phyloP scores from a whole-genome alignment of 768 basidiomycete genomes.

The Leucosporidium scottii region DNA sequence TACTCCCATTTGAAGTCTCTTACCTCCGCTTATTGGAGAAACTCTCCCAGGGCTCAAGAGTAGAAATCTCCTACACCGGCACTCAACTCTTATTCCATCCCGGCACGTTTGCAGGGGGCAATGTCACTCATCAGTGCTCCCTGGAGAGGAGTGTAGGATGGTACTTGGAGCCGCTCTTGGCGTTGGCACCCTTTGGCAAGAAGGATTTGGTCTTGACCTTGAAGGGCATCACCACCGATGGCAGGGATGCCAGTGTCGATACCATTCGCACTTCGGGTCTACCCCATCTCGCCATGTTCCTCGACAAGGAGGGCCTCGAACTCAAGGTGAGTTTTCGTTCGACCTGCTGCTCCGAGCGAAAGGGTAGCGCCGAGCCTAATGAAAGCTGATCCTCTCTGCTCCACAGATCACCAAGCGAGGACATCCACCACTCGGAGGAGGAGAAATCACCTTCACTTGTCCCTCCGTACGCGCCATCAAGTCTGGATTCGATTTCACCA shows the following conservation, averaged over 20 bases:
- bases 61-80: slow-evolving; percentile 97
- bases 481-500: slow-evolving; percentile 76
- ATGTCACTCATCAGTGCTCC: slow-evolving; percentile 76
- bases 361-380: not conserved
- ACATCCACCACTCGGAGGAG: slow-evolving; percentile 80
- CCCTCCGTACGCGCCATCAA: slow-evolving; percentile 85
- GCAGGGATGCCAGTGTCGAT: slow-evolving; percentile 71
- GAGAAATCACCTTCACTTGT: slow-evolving; percentile 87
- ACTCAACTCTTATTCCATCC: slow-evolving; percentile 88
- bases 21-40: slow-evolving; percentile 80
- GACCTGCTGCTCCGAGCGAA: no score
- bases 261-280: slow-evolving; percentile 26
- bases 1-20: slow-evolving; percentile 90
- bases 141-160: slow-evolving; percentile 84
- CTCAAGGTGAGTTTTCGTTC: slow-evolving; percentile 54
- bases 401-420: slow-evolving; percentile 91
- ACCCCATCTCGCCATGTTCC: slow-evolving; percentile 46
- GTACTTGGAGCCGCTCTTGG: slow-evolving; percentile 81
- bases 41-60: slow-evolving; percentile 82
- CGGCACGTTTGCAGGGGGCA: slow-evolving; percentile 79
- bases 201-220: slow-evolving; percentile 71
- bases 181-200: slow-evolving; percentile 89
- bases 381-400: slow-evolving; percentile 6
- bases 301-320: slow-evolving; percentile 84
- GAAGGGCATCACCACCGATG: slow-evolving; percentile 85